Conservation (phyloP, 179 eudicot genomes). For the Kewa caespitosa region DNA sequence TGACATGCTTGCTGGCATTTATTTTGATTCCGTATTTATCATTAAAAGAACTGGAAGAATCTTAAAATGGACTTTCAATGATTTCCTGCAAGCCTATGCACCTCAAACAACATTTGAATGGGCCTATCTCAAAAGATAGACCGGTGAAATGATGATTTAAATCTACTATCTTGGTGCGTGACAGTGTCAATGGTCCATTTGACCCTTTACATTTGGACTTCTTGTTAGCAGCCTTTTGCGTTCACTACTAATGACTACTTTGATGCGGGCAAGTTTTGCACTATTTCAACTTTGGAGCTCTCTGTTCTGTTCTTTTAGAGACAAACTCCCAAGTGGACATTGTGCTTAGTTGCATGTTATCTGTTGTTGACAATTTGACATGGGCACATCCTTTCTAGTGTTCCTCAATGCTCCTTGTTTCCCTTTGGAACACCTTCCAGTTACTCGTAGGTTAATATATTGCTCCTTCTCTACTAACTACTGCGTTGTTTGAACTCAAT, state of each 20-base stretch:
- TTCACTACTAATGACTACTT: too few relatives aligned
- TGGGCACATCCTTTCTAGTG: neutral
- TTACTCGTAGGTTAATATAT: neutral
- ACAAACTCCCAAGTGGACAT: neutral
- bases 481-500: neutral
- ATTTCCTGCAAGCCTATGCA: neutral
- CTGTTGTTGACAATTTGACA: neutral
- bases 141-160: neutral
- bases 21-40: neutral
- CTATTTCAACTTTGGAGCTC: neutral
- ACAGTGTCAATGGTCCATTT: neutral
- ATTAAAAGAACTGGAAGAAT: neutral
- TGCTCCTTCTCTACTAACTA: neutral
- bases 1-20: slow-evolving; percentile 6
- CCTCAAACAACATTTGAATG: neutral
- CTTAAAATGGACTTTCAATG: neutral
- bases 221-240: too few relatives aligned
- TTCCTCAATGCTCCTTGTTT: neutral
- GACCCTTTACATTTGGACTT: too few relatives aligned
- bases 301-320: neutral
- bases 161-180: neutral
- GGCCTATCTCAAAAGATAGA: neutral
- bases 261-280: neutral
- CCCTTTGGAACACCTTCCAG: neutral
- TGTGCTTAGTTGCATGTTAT: neutral